Percentiles rank a stretch among this genome's conserved stretches.
phyloP scores from a whole-genome alignment of 768 basidiomycete species.

The Tephrocybe sp. region DNA sequence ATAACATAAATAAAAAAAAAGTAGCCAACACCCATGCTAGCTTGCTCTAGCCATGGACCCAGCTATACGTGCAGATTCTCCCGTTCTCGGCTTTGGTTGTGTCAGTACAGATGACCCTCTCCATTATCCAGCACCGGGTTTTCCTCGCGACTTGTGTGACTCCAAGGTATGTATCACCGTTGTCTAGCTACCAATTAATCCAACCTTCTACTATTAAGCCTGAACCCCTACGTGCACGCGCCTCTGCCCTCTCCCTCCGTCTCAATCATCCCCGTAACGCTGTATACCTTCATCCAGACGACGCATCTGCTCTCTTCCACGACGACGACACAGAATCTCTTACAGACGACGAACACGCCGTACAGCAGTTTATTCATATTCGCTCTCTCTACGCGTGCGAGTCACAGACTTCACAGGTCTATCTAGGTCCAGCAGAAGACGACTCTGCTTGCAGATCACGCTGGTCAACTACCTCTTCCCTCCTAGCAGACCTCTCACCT shows the following conservation, averaged over 20 bases:
- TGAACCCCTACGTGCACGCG: neutral
- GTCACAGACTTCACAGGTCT: slow-evolving; percentile 6
- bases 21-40: neutral
- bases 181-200: no score
- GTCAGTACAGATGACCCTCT: slow-evolving; percentile 15
- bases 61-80: slow-evolving; percentile 22
- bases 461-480: slow-evolving; percentile 9
- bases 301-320: slow-evolving; percentile 24
- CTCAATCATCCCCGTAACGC: slow-evolving; percentile 23
- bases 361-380: neutral
- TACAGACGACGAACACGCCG: neutral
- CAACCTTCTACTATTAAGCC: no score
- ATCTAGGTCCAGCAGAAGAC: neutral
- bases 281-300: slow-evolving; percentile 33
- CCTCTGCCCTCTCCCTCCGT: slow-evolving; percentile 4
- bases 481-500: neutral
- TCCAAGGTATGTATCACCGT: neutral
- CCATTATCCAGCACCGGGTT: slow-evolving; percentile 15
- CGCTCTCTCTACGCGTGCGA: neutral
- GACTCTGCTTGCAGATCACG: slow-evolving; percentile 10
- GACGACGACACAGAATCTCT: slow-evolving; percentile 5
- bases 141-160: slow-evolving; percentile 7
- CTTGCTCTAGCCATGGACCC: neutral
- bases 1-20: neutral
- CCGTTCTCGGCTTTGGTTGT: slow-evolving; percentile 19